Base-by-base conservation (phyloP, 345 rosid species). In the Cochlearia excelsa region DNA sequence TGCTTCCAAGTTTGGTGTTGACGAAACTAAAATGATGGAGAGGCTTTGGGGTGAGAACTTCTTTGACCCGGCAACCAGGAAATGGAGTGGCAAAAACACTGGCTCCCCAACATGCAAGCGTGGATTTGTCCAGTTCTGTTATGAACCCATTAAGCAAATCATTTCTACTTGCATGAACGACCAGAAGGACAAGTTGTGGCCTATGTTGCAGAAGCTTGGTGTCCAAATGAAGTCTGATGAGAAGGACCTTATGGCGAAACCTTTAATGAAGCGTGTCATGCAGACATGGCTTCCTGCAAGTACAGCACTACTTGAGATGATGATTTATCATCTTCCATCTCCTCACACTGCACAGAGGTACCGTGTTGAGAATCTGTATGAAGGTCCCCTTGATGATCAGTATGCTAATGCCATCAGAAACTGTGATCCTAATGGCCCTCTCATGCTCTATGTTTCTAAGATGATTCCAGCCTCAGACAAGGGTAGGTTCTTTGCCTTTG, bases 381-480 rank as follows among this genome's bases (percentile, higher is more conserved):
- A 87, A 75, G 91, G 91, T 35, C 95, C 95, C 11, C 82, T 82
- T 30, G 95, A 87, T 55, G 95, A 87, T 77, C 52, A 53, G 30
- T 87, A 82, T 57, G 87, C 90, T 2, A 80, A 37, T 40, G 95
- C 91, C 51, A 81, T 87, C 59, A 73, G 89, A 57, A 82, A 75
- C 71, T 87, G 92, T 78, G 95, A 87, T 54, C 87, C 92, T 0
- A 77, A 81, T 0, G 95, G 87, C 1, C 95, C 92, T 30, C 89
- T 87, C 35, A 87, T 87, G 95, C 87, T 87, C 4, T 87, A 84
- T 48, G 91, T 87, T 0, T 87, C 95, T 1, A 84, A 87, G 81
- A 87, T 87, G 95, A 87, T 87, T 79, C 91, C 95, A 2, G 91
- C 95, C 3, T 82, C 95, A 16, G 90, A 87, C 54, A 87, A 84